These are phyloP conservation scores for Hyparrhenia diplandra DNA, from an alignment of 176 grass and related monocot genomes.

Conservation along the genomic window DNA sequence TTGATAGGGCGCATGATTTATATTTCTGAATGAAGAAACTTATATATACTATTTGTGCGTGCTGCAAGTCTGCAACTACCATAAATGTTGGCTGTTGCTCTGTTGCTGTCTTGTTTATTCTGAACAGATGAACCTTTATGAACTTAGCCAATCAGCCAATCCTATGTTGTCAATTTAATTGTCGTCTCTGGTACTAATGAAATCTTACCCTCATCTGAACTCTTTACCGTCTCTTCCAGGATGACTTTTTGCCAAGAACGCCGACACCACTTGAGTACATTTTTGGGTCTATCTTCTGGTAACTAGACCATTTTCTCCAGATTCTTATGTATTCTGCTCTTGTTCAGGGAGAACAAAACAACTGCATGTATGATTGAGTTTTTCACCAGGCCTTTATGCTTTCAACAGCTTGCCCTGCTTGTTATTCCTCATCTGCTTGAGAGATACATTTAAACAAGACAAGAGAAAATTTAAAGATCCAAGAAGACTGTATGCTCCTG, in stretches of 20 bases:
- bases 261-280: constrained; percentile 89
- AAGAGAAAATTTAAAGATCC: constrained; percentile 78
- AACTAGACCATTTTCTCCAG: constrained; percentile 19
- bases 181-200: background rate
- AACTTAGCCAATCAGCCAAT: background rate
- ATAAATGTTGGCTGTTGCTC: constrained; percentile 24
- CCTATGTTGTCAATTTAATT: background rate
- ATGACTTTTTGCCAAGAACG: constrained; percentile 99
- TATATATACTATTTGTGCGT: background rate
- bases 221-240: constrained; percentile 36
- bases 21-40: background rate
- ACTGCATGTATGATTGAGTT: constrained; percentile 7
- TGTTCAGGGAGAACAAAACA: background rate
- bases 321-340: background rate
- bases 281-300: constrained; percentile 97
- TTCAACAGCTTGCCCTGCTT: constrained; percentile 97
- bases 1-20: background rate
- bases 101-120: constrained; percentile 1
- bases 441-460: constrained; percentile 98
- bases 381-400: constrained; percentile 58
- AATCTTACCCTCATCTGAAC: background rate
- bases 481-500: constrained; percentile 93
- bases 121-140: background rate
- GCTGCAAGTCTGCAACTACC: background rate
- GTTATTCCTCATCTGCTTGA: constrained; percentile 84